Evolutionary conservation across 345 rosid genomes (phyloP), one percentile per base, ranked within the genome.

Genomic region (Sonneratia caseolaris): DNA sequence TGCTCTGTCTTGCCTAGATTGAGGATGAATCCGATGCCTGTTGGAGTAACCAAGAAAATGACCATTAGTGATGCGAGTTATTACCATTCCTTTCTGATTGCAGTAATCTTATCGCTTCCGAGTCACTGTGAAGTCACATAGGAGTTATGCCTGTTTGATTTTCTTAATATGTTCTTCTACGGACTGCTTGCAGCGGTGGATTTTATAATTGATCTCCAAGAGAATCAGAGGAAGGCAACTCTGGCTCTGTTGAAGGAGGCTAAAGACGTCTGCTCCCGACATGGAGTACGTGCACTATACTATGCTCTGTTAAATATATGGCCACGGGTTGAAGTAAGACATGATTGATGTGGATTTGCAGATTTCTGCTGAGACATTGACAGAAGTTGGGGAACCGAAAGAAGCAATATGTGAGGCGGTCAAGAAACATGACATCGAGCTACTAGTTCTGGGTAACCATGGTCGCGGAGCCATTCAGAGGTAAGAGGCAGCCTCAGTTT

Each of bases 311-410:
- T 71, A 24, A 37, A 47, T 51, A 24, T 59, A 15, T 40, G 35
- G 37, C 37, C 51, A 8, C 13, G 51, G 13, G 51, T 0, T 13
- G 14, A 13, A 53, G 24, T 53, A 7, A 53, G 59, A 21, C 24
- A 48, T 5, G 6, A 18, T 47, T 13, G 51, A 9, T 47, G 43
- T 40, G 2, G 66, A 27, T 21, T 64, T 68, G 62, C 73, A 84
- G 86, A 73, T 84, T 19, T 76, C 64, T 49, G 83, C 83, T 37
- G 83, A 81, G 73, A 81, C 72, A 36, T 37, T 83, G 21, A 48
- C 84, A 18, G 88, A 89, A 47, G 81, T 76, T 45, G 88, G 97
- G n/a, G 86, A 82, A 57, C 86, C 96, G 9, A 80, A 80, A 71
- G 82, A 79, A 22, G 82, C 82, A 3, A 86, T 88, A 40, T 91